These are phyloP conservation scores for Aspergillus quadrilineatus DNA, from an alignment of 2,329 filamentous ascomycete genomes.

Conservation along the genomic window DNA sequence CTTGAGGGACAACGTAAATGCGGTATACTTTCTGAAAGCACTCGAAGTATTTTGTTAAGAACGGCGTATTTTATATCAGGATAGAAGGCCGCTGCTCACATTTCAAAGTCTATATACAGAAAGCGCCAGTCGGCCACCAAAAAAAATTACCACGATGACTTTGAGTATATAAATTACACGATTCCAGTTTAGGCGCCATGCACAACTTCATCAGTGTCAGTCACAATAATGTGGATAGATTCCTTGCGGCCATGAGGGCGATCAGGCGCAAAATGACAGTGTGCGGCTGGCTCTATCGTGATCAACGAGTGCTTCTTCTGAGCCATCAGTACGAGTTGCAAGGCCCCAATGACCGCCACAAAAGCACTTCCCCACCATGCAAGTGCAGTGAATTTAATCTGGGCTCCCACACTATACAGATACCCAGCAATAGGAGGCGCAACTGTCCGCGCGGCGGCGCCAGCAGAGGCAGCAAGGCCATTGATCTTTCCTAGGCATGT, in stretches of 20 bases:
- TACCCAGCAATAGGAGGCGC: constrained; percentile 67
- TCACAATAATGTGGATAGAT: constrained; percentile 31
- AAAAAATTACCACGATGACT: too few relatives aligned
- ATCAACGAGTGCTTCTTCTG: constrained; percentile 47
- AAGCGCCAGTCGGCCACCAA: too few relatives aligned
- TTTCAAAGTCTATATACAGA: too few relatives aligned
- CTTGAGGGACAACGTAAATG: too few relatives aligned
- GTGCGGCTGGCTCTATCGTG: constrained; percentile 37
- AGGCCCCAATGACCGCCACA: constrained; percentile 56
- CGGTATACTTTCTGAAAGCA: too few relatives aligned
- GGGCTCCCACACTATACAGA: constrained; percentile 62
- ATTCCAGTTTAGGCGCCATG: neutral
- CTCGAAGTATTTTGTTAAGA: too few relatives aligned
- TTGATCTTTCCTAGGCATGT: constrained; percentile 69
- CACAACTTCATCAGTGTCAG: constrained; percentile 20
- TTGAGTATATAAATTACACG: too few relatives aligned
- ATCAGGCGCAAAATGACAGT: constrained; percentile 25
- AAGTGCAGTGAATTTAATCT: constrained; percentile 59
- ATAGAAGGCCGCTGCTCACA: too few relatives aligned
- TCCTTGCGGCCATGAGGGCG: constrained; percentile 23
- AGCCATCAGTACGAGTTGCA: constrained; percentile 58
- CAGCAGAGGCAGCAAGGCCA: constrained; percentile 68
- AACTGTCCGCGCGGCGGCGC: constrained; percentile 68
- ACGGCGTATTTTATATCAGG: too few relatives aligned
- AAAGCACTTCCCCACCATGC: constrained; percentile 62